Base-by-base conservation (phyloP, 2,329 filamentous ascomycete genomes). In the Fusarium sp. region DNA sequence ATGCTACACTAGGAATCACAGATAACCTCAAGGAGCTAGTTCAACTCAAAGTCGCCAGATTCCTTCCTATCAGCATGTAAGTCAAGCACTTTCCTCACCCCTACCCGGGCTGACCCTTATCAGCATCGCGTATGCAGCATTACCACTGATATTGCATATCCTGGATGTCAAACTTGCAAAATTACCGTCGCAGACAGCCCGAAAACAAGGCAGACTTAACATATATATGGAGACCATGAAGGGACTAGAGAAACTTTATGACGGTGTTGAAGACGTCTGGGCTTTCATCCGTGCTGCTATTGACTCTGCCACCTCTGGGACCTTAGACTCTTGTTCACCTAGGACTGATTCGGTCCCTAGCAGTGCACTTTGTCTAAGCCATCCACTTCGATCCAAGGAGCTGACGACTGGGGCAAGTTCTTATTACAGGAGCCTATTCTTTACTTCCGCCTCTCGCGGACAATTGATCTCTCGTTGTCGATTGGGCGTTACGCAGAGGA, bases 1-100 rank as follows among this genome's bases (percentile, higher is more conserved):
- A 66, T 15, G 60, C 59, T 14, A 56, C 28, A n/a, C 6, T 59
- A 1, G 47, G 66, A 1, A 70, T 72, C 41, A 72, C 69, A 3
- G 62, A 65, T 11, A 73, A 72, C 22, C n/a, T 72, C 3, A 68
- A 69, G 28, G 69, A 72, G 8, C 38, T 72, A 2, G 59, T 72
- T 11, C 51, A 73, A 22, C 38, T 73, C 1, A 62, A 61, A 30
- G 64, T 72, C 13, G 48, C 55, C 6, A 56, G 8, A 8, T 73
- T 65, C 15, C 64, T 73, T 18, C 70, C 68, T 2, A 34, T 73
- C 2, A 73, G 70, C 59, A 58, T 68, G 70, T 69, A 54, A 54
- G 70, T 65, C 6, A 1, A 39, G 11, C 8, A 22, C 8, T 12
- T 22, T 17, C 20, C 20, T n/a, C 10, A 17, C 3, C 14, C 0